Percentiles rank a stretch among this genome's conserved stretches.
These are phyloP conservation scores for Sporisorium iseilematis-ciliati DNA, from an alignment of 1,284 basidiomycete species.

Conservation along the genomic window DNA sequence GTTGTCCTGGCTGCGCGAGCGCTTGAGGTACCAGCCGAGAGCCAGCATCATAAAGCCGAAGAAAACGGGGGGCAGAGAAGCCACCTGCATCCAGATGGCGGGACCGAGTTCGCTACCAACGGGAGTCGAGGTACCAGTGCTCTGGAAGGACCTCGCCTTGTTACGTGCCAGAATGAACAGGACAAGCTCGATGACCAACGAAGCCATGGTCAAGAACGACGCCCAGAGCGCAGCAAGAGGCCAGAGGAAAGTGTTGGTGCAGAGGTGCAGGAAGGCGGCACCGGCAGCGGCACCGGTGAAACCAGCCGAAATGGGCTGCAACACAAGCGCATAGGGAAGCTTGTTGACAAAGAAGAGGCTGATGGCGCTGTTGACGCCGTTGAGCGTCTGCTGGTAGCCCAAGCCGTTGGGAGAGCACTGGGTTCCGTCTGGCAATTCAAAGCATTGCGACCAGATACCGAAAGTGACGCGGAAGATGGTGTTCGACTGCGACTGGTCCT, in stretches of 20 bases:
- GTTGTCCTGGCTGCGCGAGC: slow-evolving; percentile 36
- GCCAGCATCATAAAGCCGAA: slow-evolving; percentile 56
- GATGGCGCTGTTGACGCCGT: slow-evolving; percentile 31
- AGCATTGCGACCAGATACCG: slow-evolving; percentile 59
- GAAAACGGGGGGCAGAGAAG: slow-evolving; percentile 55
- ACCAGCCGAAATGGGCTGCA: slow-evolving; percentile 60
- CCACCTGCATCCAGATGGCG: slow-evolving; percentile 63
- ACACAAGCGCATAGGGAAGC: slow-evolving; percentile 57
- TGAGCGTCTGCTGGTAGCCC: slow-evolving; percentile 45
- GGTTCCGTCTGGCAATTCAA: slow-evolving; percentile 10
- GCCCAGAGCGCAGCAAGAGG: slow-evolving; percentile 58
- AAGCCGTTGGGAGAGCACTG: slow-evolving; percentile 46
- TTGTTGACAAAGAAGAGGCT: slow-evolving; percentile 48
- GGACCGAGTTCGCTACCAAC: slow-evolving; percentile 42
- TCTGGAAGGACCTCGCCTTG: slow-evolving; percentile 27
- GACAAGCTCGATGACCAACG: slow-evolving; percentile 57
- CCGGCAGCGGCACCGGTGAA: slow-evolving; percentile 59
- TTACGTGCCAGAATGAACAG: slow-evolving; percentile 56
- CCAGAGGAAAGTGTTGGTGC: slow-evolving; percentile 60
- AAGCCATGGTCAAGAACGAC: slow-evolving; percentile 47
- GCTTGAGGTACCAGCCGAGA: slow-evolving; percentile 50
- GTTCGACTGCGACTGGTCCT: slow-evolving; percentile 11
- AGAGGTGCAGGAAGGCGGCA: slow-evolving; percentile 57
- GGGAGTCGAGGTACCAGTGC: slow-evolving; percentile 17
- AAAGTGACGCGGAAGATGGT: slow-evolving; percentile 29